Evolutionary conservation across 1,139 yeast genomes (phyloP).

Genomic region (Yamadazyma siamensis): DNA sequence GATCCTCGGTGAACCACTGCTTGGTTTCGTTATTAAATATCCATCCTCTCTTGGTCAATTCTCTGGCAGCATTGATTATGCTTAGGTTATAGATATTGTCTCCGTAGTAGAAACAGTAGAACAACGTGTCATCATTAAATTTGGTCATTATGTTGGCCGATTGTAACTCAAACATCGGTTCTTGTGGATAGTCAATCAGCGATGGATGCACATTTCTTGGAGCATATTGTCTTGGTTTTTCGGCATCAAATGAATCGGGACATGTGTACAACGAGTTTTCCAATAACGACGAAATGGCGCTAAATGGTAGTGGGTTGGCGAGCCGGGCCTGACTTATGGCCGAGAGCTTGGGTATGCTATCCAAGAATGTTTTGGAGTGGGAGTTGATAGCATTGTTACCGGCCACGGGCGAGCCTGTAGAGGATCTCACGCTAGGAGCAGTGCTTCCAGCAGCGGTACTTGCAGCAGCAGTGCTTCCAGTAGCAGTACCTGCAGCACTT

Average conservation of each 20-base stretch:
- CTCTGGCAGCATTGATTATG: conserved; percentile 78
- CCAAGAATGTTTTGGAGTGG: conserved; percentile 25
- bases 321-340: conserved; percentile 34
- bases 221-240: conserved; percentile 74
- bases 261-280: conserved; percentile 81
- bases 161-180: conserved; percentile 64
- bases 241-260: conserved; percentile 92
- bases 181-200: conserved; percentile 88
- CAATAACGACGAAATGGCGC: conserved; percentile 53
- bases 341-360: conserved; percentile 28
- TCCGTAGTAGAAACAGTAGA: conserved; percentile 85
- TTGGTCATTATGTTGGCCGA: conserved; percentile 57
- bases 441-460: conserved; percentile 14
- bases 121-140: conserved; percentile 83
- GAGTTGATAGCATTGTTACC: background rate
- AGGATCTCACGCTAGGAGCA: conserved; percentile 7
- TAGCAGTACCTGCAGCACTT: conserved; percentile 9
- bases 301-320: conserved; percentile 52
- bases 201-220: conserved; percentile 90
- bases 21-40: conserved; percentile 69
- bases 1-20: conserved; percentile 78
- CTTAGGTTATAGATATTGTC: conserved; percentile 43
- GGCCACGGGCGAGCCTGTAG: conserved; percentile 19
- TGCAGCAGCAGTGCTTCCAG: conserved; percentile 12
- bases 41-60: conserved; percentile 84